Percentiles rank a stretch among this genome's conserved stretches.
phyloP scores from a whole-genome alignment of 2,329 filamentous ascomycete species.

The Talaromyces sp. region DNA sequence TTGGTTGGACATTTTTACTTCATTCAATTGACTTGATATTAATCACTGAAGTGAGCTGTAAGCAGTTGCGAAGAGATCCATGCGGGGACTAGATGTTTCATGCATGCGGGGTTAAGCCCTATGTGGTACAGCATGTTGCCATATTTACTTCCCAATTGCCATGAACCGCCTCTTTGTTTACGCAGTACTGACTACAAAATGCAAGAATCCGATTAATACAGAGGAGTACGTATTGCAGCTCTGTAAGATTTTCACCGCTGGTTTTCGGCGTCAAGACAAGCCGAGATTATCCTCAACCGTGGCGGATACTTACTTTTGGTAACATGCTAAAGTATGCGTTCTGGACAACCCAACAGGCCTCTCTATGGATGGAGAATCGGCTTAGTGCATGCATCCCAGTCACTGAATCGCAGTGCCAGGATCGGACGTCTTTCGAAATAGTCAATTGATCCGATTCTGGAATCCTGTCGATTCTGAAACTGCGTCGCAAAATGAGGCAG shows the following conservation, averaged over 20 bases:
- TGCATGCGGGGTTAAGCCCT: neutral
- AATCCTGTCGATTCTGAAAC: neutral
- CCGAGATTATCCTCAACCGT: neutral
- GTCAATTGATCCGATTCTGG: constrained; percentile 4
- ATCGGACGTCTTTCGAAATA: constrained; percentile 1
- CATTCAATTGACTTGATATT: no score
- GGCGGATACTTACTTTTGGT: neutral
- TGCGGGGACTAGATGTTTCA: neutral
- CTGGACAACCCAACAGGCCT: neutral
- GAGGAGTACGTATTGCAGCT: neutral
- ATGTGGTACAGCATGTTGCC: neutral
- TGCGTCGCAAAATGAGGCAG: neutral
- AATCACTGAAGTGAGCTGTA: no score
- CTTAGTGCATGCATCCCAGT: neutral
- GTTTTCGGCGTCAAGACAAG: neutral
- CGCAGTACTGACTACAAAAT: neutral
- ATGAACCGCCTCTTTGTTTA: neutral
- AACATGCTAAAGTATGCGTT: no score
- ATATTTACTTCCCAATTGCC: neutral
- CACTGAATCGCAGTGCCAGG: neutral
- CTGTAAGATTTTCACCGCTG: neutral
- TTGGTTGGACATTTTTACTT: neutral
- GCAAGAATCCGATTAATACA: neutral
- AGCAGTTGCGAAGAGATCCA: neutral
- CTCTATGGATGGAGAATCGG: neutral